These are phyloP conservation scores for Citrus sinensis DNA, from an alignment of 345 rosid genomes.

Conservation along the genomic window DNA sequence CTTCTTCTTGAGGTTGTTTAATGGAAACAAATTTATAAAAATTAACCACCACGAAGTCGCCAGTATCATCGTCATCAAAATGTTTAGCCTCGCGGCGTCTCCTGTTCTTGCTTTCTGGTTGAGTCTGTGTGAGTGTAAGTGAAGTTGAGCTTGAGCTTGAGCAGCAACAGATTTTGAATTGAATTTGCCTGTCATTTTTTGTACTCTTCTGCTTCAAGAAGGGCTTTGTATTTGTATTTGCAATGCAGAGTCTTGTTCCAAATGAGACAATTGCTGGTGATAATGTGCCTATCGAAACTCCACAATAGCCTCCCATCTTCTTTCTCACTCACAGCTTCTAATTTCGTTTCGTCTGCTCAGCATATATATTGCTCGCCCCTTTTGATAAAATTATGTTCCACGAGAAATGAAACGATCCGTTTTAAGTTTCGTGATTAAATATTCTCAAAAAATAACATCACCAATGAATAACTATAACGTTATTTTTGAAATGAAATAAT, in stretches of 20 bases:
- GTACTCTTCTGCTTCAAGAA: neutral
- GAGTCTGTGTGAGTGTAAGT: too few species aligned
- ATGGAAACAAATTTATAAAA: constrained; percentile 72
- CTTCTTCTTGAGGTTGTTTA: constrained; percentile 54
- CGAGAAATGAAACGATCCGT: too few species aligned
- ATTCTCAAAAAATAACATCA: too few species aligned
- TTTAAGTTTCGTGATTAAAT: too few species aligned
- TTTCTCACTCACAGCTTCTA: neutral
- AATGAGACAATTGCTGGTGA: neutral
- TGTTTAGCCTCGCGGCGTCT: neutral
- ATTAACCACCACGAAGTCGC: constrained; percentile 68
- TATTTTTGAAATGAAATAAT: too few species aligned
- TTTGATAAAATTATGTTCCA: too few species aligned
- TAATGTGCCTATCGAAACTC: neutral
- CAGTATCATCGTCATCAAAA: constrained; percentile 7
- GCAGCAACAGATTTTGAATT: neutral
- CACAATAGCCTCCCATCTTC: neutral
- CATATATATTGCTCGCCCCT: too few species aligned
- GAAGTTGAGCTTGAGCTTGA: neutral
- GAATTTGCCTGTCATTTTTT: too few species aligned
- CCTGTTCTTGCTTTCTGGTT: neutral
- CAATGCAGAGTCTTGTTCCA: neutral
- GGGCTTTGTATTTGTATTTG: neutral
- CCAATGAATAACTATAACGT: too few species aligned
- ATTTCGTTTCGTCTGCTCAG: too few species aligned